Base-by-base conservation (phyloP, 1,284 basidiomycete genomes). In the Porodaedalea pini region DNA sequence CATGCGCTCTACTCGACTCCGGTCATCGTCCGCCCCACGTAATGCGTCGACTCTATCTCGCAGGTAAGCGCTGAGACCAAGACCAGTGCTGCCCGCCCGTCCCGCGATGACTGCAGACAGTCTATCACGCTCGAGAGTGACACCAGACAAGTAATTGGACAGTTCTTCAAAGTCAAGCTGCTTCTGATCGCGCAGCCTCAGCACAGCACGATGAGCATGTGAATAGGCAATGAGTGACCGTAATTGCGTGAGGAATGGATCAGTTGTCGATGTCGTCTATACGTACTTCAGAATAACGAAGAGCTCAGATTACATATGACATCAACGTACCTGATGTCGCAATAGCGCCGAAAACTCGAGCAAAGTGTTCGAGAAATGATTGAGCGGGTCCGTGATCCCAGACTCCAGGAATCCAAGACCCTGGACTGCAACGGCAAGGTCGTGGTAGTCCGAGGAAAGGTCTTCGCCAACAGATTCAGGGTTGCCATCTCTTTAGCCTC, bases 111-210 rank as follows among this genome's bases (percentile, higher is more conserved):
- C 78, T 1, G 92, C 92, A 13, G 92, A 86, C 7, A 99, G 78
- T 39, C 96, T 79, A 70, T 99, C 97, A 10, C 96, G 87, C 73
- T 99, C 96, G 6, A 85, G 79, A 0, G 92, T 94, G 29, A 98
- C 85, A 5, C 89, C 90, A 1, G 92, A 92, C 4, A 99, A 79
- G 71, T 99, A 99, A 57, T 94, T 92, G 4, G 94, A 95, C 4
- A 98, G 82, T 68, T 98, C 96, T 72, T 99, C 96, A 65, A 98
- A 98, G 70, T 99, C 96, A 54, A 98, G 84, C 71, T 99, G 97
- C 72, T 98, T 99, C 73, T 98, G 94, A 71, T 99, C 97, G 47
- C 97, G 86, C 34, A 98, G 80, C 71, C 93, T 96, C 60, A 99
- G 81, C 4, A 98, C 92, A 6, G 87, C 85, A 51, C 92, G 86